Percentiles rank a stretch among this genome's conserved stretches.
These are phyloP conservation scores for Phaseolus lunatus DNA, from an alignment of 306 rosid species.

Conservation along the genomic window DNA sequence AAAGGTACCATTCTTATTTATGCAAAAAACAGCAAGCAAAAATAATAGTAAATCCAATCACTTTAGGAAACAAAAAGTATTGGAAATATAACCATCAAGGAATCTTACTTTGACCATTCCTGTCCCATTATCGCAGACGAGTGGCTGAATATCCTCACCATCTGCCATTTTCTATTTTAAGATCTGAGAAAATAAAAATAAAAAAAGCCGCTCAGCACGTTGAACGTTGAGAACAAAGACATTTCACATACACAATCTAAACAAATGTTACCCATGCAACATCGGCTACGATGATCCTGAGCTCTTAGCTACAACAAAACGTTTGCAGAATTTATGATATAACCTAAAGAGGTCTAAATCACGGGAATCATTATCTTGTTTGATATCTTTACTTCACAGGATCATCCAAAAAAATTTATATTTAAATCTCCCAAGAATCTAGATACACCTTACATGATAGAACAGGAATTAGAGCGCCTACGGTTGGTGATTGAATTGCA, in stretches of 20 bases:
- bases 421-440: background rate
- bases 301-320: background rate
- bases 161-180: conserved; percentile 73
- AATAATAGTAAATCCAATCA: background rate
- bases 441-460: background rate
- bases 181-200: conserved; percentile 32
- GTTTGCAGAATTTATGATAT: background rate
- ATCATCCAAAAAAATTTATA: background rate
- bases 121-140: conserved; percentile 90
- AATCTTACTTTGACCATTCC: conserved; percentile 87
- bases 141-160: conserved; percentile 90
- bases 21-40: conserved; percentile 3
- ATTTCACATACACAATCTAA: conserved; percentile 3
- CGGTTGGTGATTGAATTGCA: background rate
- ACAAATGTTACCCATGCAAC: background rate
- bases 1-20: background rate
- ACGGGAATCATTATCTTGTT: background rate
- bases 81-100: conserved; percentile 1
- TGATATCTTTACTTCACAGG: background rate
- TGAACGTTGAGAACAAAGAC: background rate
- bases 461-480: background rate
- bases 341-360: conserved; percentile 2
- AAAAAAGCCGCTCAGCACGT: conserved; percentile 13
- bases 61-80: background rate
- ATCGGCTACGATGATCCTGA: background rate